phyloP scores from a whole-genome alignment of 108 stramenopile genomes.

The Nitzschia sp. region DNA sequence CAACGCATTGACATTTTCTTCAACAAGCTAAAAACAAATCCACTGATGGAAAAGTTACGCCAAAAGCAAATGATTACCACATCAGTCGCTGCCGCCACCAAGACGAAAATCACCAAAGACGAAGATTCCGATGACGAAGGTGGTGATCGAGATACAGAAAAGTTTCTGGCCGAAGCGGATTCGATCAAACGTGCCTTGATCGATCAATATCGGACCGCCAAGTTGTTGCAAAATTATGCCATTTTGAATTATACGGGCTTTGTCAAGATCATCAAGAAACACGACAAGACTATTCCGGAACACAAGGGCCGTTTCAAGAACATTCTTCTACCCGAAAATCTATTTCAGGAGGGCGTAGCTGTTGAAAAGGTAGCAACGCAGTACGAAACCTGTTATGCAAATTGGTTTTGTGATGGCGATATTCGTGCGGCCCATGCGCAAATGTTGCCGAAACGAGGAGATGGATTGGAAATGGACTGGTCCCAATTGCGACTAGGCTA shows the following conservation, averaged over 20 bases:
- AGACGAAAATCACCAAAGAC: constrained; percentile 1
- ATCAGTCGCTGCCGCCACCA: neutral
- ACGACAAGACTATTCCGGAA: constrained; percentile 79
- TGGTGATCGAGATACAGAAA: constrained; percentile 21
- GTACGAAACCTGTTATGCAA: constrained; percentile 70
- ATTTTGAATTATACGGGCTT: constrained; percentile 94
- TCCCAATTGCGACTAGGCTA: constrained; percentile 87
- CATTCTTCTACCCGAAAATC: constrained; percentile 29
- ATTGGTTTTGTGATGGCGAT: constrained; percentile 90
- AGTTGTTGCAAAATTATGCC: constrained; percentile 82
- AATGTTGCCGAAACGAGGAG: constrained; percentile 88
- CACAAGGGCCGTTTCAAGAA: constrained; percentile 66
- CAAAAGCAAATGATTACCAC: neutral
- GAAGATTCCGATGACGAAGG: constrained; percentile 29
- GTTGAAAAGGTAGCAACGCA: constrained; percentile 48
- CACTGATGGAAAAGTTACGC: neutral
- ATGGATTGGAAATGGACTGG: constrained; percentile 93
- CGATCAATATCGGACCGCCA: constrained; percentile 77
- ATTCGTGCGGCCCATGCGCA: constrained; percentile 83
- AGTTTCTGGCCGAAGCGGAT: constrained; percentile 47
- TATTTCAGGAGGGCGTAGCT: constrained; percentile 72
- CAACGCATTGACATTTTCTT: neutral
- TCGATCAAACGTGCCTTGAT: constrained; percentile 80
- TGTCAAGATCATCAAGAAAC: constrained; percentile 93
- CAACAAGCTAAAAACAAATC: constrained; percentile 1